phyloP scores from a whole-genome alignment of 1,139 yeast species.

The Taphrina deformans region DNA sequence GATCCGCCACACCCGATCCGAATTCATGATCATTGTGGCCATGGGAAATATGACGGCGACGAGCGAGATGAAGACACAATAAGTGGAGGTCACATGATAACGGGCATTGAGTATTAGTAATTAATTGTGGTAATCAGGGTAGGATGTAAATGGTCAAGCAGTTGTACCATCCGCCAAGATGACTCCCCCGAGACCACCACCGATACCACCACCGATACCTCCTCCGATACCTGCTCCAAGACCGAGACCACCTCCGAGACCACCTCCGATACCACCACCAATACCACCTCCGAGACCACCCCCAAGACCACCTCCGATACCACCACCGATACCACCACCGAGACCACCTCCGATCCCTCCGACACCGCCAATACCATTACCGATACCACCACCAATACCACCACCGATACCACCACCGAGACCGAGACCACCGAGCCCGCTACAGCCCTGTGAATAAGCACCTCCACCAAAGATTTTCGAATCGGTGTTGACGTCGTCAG shows the following conservation, averaged over 20 bases:
- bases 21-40: too few species aligned
- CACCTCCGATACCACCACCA: slow-evolving; percentile 2
- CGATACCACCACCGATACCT: slow-evolving; percentile 7
- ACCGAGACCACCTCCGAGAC: neutral
- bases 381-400: slow-evolving; percentile 1
- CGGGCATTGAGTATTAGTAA: too few species aligned
- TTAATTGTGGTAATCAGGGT: too few species aligned
- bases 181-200: slow-evolving; percentile 21
- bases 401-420: slow-evolving; percentile 21
- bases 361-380: neutral
- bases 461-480: slow-evolving; percentile 5
- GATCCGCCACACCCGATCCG: slow-evolving; percentile 3
- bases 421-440: slow-evolving; percentile 8
- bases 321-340: slow-evolving; percentile 3
- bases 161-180: slow-evolving; percentile 10
- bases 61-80: too few species aligned
- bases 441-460: neutral
- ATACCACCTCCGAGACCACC: neutral
- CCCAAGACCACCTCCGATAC: neutral
- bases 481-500: neutral
- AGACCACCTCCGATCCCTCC: slow-evolving; percentile 1
- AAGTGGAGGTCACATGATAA: too few species aligned
- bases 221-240: neutral
- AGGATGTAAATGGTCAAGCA: neutral
- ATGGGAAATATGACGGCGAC: too few species aligned